phyloP scores from a whole-genome alignment of 1,284 basidiomycete genomes.

The Papiliotrema flavescens region DNA sequence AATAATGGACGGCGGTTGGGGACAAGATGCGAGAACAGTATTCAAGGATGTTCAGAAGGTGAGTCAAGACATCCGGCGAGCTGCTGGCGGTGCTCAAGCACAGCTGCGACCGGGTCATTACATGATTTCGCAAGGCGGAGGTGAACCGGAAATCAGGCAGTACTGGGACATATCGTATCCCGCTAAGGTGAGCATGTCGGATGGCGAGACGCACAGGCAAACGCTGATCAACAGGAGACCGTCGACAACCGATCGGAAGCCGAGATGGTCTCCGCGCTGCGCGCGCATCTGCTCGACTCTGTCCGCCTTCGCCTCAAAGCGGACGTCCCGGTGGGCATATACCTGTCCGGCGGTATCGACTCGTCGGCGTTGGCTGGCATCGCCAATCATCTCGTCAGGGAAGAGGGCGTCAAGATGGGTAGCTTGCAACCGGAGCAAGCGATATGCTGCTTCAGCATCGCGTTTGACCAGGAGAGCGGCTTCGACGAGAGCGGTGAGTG shows the following conservation, averaged over 20 bases:
- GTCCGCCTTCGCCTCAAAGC: constrained; percentile 49
- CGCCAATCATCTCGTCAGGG: constrained; percentile 47
- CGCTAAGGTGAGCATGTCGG: constrained; percentile 18
- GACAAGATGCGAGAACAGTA: constrained; percentile 30
- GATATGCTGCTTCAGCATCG: constrained; percentile 27
- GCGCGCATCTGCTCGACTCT: constrained; percentile 45
- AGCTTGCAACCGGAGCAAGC: constrained; percentile 5
- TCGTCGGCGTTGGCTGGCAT: constrained; percentile 50
- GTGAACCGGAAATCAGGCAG: constrained; percentile 43
- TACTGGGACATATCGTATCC: constrained; percentile 46
- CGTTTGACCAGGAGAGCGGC: constrained; percentile 34
- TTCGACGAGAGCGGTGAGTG: constrained; percentile 31
- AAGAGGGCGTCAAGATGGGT: constrained; percentile 36
- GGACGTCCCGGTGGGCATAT: constrained; percentile 51
- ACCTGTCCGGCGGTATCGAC: constrained; percentile 51
- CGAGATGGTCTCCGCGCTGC: constrained; percentile 43
- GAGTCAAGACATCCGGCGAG: background rate
- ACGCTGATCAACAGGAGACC: background rate
- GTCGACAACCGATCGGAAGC: constrained; percentile 35
- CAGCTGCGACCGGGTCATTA: constrained; percentile 48
- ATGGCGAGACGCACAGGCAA: background rate
- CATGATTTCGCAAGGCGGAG: constrained; percentile 37
- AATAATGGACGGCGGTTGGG: constrained; percentile 26
- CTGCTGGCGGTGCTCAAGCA: background rate
- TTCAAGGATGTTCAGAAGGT: constrained; percentile 47